These are phyloP conservation scores for Panaeolus papilionaceus DNA, from an alignment of 768 basidiomycete species.

Conservation along the genomic window DNA sequence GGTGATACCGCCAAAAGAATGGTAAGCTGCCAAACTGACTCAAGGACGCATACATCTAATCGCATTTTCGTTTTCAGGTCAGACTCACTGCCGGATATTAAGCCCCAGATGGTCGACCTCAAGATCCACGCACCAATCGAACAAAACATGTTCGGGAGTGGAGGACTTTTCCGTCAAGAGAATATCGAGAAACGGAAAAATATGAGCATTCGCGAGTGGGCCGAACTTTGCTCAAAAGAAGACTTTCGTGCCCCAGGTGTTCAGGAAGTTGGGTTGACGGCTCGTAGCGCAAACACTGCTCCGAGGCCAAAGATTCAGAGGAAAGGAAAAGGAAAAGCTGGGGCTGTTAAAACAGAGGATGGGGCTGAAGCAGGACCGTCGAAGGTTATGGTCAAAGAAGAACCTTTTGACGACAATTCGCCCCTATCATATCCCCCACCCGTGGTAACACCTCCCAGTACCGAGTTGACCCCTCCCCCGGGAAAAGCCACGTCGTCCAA, in stretches of 20 bases:
- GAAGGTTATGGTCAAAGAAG: constrained; percentile 51
- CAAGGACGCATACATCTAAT: constrained; percentile 16
- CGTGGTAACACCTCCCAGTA: constrained; percentile 47
- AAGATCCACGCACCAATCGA: constrained; percentile 92
- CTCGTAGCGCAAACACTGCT: constrained; percentile 39
- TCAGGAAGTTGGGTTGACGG: constrained; percentile 67
- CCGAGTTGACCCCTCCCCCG: constrained; percentile 38
- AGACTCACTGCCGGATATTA: constrained; percentile 72
- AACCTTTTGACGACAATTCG: constrained; percentile 46
- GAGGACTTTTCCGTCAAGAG: constrained; percentile 87
- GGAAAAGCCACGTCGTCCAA: constrained; percentile 27
- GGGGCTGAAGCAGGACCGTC: constrained; percentile 45
- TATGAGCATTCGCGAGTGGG: constrained; percentile 90
- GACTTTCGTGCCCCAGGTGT: constrained; percentile 79
- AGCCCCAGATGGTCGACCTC: constrained; percentile 71
- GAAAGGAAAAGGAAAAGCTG: constrained; percentile 51
- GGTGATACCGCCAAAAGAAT: constrained; percentile 93
- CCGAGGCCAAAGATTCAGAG: constrained; percentile 38
- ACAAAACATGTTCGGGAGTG: constrained; percentile 88
- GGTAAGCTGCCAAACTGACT: constrained; percentile 54
- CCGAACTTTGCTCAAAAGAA: constrained; percentile 73
- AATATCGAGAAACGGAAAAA: constrained; percentile 88
- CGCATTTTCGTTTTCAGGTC: constrained; percentile 50
- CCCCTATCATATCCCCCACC: constrained; percentile 17
- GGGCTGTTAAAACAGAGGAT: constrained; percentile 43